Evolutionary conservation across 331 rosid genomes (phyloP).

Genomic region (Cucumis variabilis): DNA sequence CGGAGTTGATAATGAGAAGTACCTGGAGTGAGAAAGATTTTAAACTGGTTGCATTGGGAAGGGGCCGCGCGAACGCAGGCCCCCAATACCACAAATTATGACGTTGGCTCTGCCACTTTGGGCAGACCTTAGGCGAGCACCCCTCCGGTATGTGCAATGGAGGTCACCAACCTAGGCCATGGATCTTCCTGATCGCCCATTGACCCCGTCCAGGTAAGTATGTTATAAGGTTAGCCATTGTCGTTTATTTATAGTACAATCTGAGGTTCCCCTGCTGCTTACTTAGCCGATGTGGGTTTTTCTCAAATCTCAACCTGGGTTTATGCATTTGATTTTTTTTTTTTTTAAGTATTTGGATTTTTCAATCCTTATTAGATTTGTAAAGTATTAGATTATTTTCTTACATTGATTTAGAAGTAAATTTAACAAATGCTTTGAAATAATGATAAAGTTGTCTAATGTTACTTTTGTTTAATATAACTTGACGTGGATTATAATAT

Average conservation of each 20-base stretch:
- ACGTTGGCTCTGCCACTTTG: neutral
- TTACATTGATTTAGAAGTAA: too few species aligned
- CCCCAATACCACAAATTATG: neutral
- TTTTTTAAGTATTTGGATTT: too few species aligned
- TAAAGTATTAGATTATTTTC: too few species aligned
- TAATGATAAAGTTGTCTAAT: too few species aligned
- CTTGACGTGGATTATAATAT: too few species aligned
- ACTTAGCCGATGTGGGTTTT: neutral
- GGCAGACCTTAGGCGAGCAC: slow-evolving; percentile 20
- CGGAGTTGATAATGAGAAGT: too few species aligned
- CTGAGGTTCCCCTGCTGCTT: neutral
- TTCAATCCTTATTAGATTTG: too few species aligned
- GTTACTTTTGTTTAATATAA: too few species aligned
- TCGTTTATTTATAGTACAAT: neutral
- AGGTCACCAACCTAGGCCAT: neutral
- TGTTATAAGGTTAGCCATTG: neutral
- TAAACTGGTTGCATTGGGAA: rapidly evolving
- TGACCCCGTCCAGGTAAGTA: slow-evolving; percentile 7
- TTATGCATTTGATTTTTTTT: too few species aligned
- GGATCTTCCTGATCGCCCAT: neutral
- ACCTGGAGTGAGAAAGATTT: neutral
- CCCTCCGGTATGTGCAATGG: slow-evolving; percentile 6
- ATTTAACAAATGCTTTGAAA: too few species aligned
- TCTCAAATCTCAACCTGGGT: neutral
- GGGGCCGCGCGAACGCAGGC: slow-evolving; percentile 6